Percentiles rank a stretch among this genome's conserved stretches.
Evolutionary conservation across 176 grass and related monocot species (phyloP).

Genomic region (Leersia perrieri): DNA sequence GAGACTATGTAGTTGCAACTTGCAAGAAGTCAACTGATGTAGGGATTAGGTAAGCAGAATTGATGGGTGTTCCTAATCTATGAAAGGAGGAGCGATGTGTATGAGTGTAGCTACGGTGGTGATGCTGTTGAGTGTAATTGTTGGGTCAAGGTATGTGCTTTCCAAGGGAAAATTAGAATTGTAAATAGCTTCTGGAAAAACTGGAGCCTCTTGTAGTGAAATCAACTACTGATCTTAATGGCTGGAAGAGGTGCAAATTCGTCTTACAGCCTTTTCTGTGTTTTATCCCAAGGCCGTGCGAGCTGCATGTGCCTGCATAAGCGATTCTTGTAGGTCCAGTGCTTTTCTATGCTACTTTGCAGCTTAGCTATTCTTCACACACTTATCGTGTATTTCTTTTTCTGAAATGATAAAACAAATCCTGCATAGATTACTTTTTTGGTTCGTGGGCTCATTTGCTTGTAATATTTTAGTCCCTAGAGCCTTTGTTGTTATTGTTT

Average conservation of each 20-base stretch:
- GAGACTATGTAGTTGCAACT: conserved; percentile 15
- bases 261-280: background rate
- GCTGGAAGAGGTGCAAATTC: background rate
- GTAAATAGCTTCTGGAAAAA: conserved; percentile 2
- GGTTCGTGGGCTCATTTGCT: background rate
- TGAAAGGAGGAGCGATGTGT: background rate
- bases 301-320: background rate
- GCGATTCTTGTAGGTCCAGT: background rate
- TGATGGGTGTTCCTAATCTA: background rate
- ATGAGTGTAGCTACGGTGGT: background rate
- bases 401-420: background rate
- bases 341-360: background rate
- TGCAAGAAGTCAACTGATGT: background rate
- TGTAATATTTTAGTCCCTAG: background rate
- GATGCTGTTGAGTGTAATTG: background rate
- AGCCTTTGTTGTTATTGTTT: background rate
- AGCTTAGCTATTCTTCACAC: background rate
- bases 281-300: background rate
- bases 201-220: background rate
- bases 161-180: background rate
- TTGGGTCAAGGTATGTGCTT: background rate
- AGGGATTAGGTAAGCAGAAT: background rate
- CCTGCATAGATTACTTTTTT: background rate
- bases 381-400: background rate
- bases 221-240: background rate